Evolutionary conservation across 495 filamentous ascomycete genomes (phyloP).

Genomic region (Aspergillus cavernicola): DNA sequence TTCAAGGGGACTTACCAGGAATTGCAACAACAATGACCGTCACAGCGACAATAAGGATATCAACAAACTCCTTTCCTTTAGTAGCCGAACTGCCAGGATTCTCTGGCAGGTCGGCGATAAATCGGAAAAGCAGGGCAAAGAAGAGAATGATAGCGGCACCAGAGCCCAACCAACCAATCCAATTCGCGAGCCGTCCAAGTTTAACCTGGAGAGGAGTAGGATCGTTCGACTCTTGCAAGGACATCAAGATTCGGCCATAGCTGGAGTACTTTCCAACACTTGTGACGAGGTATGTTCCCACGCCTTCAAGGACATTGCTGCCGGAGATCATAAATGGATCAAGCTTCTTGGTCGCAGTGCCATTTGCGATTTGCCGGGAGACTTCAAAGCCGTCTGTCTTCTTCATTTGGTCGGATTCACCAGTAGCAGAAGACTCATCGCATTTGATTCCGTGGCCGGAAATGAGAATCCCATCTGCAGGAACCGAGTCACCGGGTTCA

Average conservation of each 20-base stretch:
- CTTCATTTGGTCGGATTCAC: conserved; percentile 66
- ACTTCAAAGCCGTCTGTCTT: conserved; percentile 59
- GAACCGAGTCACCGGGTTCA: conserved; percentile 69
- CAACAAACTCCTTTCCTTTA: conserved; percentile 61
- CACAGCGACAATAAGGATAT: conserved; percentile 67
- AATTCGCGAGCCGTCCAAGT: conserved; percentile 57
- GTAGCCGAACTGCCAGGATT: conserved; percentile 42
- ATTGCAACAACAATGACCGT: conserved; percentile 71
- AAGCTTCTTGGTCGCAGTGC: conserved; percentile 53
- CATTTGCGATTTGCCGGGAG: conserved; percentile 51
- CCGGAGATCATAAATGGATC: conserved; percentile 64
- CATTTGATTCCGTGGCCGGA: conserved; percentile 63
- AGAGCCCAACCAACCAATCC: conserved; percentile 57
- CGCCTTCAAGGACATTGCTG: conserved; percentile 62
- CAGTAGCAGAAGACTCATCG: conserved; percentile 66
- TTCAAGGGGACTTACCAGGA: conserved; percentile 36
- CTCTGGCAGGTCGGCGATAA: neutral
- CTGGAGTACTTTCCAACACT: conserved; percentile 58
- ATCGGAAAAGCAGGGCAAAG: neutral
- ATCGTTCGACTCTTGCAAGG: conserved; percentile 56
- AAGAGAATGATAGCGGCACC: conserved; percentile 1
- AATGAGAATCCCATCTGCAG: conserved; percentile 58
- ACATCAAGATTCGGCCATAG: conserved; percentile 64
- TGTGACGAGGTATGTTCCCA: conserved; percentile 62
- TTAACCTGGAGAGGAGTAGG: conserved; percentile 64